phyloP scores from a whole-genome alignment of 1,284 basidiomycete species.

The Moesziomyces sp. region DNA sequence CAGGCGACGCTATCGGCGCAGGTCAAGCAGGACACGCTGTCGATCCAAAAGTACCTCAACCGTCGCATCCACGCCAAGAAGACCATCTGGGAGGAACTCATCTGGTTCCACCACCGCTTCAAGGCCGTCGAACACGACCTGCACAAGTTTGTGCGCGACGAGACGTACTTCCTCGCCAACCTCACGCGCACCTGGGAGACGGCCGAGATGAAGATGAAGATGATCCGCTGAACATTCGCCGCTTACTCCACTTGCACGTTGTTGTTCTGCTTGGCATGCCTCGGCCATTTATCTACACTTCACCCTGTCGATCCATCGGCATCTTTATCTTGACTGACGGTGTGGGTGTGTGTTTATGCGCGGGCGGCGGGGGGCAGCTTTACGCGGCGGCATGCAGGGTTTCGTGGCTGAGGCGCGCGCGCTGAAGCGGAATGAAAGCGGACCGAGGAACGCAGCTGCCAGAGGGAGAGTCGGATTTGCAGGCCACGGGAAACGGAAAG shows the following conservation, averaged over 20 bases:
- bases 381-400: not conserved
- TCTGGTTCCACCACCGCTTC: conserved; percentile 46
- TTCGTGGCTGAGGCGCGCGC: not conserved
- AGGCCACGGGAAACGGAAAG: not conserved
- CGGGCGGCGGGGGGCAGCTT: not conserved
- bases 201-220: conserved; percentile 47
- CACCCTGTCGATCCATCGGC: too few relatives aligned
- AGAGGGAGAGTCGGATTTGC: too few relatives aligned
- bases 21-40: conserved; percentile 34
- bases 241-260: too few relatives aligned
- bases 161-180: conserved; percentile 18
- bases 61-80: conserved; percentile 43
- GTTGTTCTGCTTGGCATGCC: too few relatives aligned
- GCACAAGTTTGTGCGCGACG: conserved; percentile 32
- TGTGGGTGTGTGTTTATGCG: too few relatives aligned
- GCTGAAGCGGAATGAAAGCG: too few relatives aligned
- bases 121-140: conserved; percentile 37
- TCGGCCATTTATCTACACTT: too few relatives aligned
- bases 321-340: too few relatives aligned
- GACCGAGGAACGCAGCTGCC: too few relatives aligned
- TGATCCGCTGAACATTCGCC: conserved; percentile 23
- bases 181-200: conserved; percentile 41
- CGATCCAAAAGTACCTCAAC: conserved; percentile 41
- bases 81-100: conserved; percentile 47
- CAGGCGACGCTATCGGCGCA: conserved; percentile 34